A percentile compares a stretch with the other conserved stretches of the same genome.
phyloP scores from a whole-genome alignment of 202 grass and related monocot genomes.

The Dendrocalamus latiflorus region DNA sequence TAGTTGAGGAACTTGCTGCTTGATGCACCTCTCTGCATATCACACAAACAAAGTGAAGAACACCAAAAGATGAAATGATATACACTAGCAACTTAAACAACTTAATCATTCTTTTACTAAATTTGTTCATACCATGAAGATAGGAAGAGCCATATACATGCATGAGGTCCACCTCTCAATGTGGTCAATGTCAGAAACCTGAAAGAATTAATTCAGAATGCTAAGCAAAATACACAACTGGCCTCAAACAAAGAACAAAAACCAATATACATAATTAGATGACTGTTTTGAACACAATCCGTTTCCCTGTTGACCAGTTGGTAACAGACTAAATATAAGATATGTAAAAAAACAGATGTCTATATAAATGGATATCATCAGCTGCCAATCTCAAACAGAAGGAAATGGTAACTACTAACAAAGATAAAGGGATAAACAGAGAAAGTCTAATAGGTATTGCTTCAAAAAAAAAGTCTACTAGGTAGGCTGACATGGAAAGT shows the following conservation, averaged over 20 bases:
- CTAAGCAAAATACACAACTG: conserved; percentile 1
- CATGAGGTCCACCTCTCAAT: conserved; percentile 89
- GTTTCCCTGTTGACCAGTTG: background rate
- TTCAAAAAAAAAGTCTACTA: background rate
- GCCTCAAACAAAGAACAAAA: conserved; percentile 14
- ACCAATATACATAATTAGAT: background rate
- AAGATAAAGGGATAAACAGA: background rate
- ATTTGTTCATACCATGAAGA: conserved; percentile 70
- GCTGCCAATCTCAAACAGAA: background rate
- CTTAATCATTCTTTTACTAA: background rate
- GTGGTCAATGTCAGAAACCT: conserved; percentile 90
- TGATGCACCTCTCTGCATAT: conserved; percentile 81
- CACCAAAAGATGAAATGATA: background rate
- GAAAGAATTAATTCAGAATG: conserved; percentile 15
- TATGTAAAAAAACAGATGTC: background rate
- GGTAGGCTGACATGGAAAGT: background rate
- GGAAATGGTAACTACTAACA: background rate
- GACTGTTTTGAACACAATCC: background rate
- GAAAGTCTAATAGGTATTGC: background rate
- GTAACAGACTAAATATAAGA: background rate
- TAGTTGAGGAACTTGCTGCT: conserved; percentile 96
- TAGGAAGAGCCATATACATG: conserved; percentile 96
- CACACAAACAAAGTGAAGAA: conserved; percentile 11
- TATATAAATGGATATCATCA: background rate
- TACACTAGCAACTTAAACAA: conserved; percentile 11